phyloP scores from a whole-genome alignment of 352 stramenopile genomes.

The Phytopythium sindhum region DNA sequence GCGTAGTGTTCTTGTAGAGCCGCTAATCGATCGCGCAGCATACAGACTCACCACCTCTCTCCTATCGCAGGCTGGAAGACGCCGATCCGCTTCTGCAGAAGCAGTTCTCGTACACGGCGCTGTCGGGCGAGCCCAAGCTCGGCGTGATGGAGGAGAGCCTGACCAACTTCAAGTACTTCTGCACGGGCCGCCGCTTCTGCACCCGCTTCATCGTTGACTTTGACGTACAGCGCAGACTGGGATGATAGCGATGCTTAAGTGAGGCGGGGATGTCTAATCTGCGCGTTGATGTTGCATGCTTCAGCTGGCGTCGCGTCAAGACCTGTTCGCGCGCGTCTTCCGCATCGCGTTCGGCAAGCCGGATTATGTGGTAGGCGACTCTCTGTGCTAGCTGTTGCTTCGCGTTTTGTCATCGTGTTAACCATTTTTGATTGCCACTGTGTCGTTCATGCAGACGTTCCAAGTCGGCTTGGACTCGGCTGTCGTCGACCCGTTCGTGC shows the following conservation, averaged over 20 bases:
- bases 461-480: slow-evolving; percentile 58
- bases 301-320: slow-evolving; percentile 53
- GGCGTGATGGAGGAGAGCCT: slow-evolving; percentile 68
- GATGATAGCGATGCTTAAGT: neutral
- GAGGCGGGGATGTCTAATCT: neutral
- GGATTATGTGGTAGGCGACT: slow-evolving; percentile 45
- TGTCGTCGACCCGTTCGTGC: slow-evolving; percentile 67
- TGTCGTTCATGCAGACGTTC: slow-evolving; percentile 37
- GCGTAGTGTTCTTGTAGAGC: neutral
- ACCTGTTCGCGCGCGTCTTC: slow-evolving; percentile 60
- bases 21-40: neutral
- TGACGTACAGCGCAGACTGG: slow-evolving; percentile 26
- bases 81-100: slow-evolving; percentile 59
- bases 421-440: neutral
- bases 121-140: slow-evolving; percentile 49
- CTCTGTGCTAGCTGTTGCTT: neutral
- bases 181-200: slow-evolving; percentile 74
- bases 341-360: slow-evolving; percentile 36
- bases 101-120: slow-evolving; percentile 75
- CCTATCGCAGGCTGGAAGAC: slow-evolving; percentile 51
- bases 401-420: neutral
- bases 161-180: slow-evolving; percentile 86
- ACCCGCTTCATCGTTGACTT: slow-evolving; percentile 65
- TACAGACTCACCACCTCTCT: neutral
- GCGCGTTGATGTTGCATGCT: neutral